Evolutionary conservation across 1,284 basidiomycete species (phyloP).

Genomic region (Coniferiporia sulphurascens): DNA sequence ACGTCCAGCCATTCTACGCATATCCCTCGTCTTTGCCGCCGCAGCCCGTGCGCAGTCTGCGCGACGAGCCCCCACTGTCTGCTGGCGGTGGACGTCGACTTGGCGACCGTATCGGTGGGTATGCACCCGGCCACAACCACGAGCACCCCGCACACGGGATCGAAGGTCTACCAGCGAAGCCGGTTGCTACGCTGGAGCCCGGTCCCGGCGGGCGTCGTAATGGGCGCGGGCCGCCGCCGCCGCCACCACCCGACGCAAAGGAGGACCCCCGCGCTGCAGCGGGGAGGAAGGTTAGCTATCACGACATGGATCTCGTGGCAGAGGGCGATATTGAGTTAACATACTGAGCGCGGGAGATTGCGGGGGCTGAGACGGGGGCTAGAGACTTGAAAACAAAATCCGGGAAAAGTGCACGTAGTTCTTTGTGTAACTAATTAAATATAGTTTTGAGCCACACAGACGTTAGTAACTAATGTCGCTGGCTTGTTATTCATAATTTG

Average conservation of each 20-base stretch:
- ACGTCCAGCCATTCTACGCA: constrained; percentile 24
- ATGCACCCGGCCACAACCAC: constrained; percentile 47
- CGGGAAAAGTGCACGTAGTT: neutral
- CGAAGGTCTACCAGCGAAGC: constrained; percentile 74
- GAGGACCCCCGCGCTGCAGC: constrained; percentile 83
- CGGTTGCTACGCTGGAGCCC: constrained; percentile 56
- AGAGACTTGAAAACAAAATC: neutral
- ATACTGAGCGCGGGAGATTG: constrained; percentile 41
- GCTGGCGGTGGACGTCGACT: constrained; percentile 40
- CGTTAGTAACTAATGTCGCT: neutral
- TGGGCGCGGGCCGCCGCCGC: constrained; percentile 47
- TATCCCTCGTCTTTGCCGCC: constrained; percentile 45
- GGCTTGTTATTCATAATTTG: neutral
- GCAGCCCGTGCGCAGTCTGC: constrained; percentile 34
- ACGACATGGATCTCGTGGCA: constrained; percentile 84
- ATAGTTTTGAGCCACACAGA: neutral
- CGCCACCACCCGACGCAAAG: constrained; percentile 78
- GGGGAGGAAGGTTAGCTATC: constrained; percentile 77
- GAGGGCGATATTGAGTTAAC: constrained; percentile 80
- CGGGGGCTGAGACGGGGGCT: neutral
- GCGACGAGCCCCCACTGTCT: constrained; percentile 18
- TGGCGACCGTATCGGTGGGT: constrained; percentile 74
- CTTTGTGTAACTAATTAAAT: neutral
- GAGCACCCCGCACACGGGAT: constrained; percentile 50
- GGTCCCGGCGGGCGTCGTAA: constrained; percentile 39